Base-by-base conservation (phyloP, 1,284 basidiomycete genomes). In the Irpex lacteus region DNA sequence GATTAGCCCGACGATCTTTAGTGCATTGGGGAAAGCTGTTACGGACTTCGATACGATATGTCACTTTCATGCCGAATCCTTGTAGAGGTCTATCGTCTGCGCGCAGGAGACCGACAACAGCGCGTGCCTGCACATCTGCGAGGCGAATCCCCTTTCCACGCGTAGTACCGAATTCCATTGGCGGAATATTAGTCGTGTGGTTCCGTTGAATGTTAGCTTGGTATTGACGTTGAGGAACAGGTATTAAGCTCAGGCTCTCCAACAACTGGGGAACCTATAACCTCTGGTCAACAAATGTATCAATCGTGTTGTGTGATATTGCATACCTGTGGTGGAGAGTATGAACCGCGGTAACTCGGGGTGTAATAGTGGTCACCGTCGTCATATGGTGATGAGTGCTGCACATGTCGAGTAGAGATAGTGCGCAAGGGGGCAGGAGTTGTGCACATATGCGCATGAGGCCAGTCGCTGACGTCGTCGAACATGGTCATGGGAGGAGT, bases 61-160 rank as follows among this genome's bases (percentile, higher is more conserved):
- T 66, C 19, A 66, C 65, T 36, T 66, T 66, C 2, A 44, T 60
- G 8, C 65, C 65, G 50, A 66, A 66, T 8, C 65, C 65, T 21
- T 63, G 52, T 32, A 66, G 54, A 18, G 59, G 61, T 38, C 59
- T 11, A 44, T 66, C 65, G 5, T 66, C 65, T 3, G 65, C 61
- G 15, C 47, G 52, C 2, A 8, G 52, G 9, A 66, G 65, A 11
- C 62, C 62, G 6, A 32, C 18, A 18, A 60, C 60, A 15, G 47
- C 56, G 2, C 61, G 58, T 19, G 61, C 38, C 36, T 57, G 61
- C n/a, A 59, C 65, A 38, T 66, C 65, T 26, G 32, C 40, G 13
- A 66, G 54, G 18, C 61, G 53, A 21, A 66, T 66, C 8, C 65
- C 65, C 18, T 40, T 21, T 18, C 21, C 50, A 6, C 55, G 57